Percentiles rank a stretch among this genome's conserved stretches.
Evolutionary conservation across 2,329 filamentous ascomycete species (phyloP).

Genomic region (Fusarium nematophilum): DNA sequence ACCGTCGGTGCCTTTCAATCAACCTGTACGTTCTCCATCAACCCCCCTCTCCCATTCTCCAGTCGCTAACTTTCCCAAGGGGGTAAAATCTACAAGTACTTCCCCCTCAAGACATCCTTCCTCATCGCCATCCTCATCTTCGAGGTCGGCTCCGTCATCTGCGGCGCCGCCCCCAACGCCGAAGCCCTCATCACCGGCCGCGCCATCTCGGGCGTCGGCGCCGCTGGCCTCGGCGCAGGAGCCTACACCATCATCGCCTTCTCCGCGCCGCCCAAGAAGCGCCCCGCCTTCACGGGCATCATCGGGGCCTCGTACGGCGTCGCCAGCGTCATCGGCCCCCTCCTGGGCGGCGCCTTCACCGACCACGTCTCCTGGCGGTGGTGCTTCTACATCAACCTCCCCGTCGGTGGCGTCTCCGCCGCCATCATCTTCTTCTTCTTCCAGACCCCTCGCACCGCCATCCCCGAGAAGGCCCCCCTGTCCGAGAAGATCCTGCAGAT

Average conservation of each 20-base stretch:
- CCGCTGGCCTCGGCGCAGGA: conserved; percentile 62
- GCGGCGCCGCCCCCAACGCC: conserved; percentile 58
- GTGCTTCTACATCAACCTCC: conserved; percentile 56
- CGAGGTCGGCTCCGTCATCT: conserved; percentile 65
- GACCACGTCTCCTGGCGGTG: conserved; percentile 53
- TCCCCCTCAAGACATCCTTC: conserved; percentile 62
- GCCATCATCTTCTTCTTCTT: conserved; percentile 56
- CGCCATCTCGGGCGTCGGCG: conserved; percentile 60
- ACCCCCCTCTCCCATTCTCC: neutral
- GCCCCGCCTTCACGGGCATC: conserved; percentile 53
- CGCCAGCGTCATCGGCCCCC: conserved; percentile 51
- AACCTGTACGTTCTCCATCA: conserved; percentile 48
- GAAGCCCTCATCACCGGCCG: conserved; percentile 63
- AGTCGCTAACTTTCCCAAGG: conserved; percentile 45
- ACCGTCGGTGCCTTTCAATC: conserved; percentile 59
- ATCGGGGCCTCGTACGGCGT: conserved; percentile 52
- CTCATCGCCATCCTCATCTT: conserved; percentile 62
- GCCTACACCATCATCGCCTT: conserved; percentile 63
- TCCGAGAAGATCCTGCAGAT: conserved; percentile 60
- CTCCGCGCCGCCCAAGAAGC: conserved; percentile 49
- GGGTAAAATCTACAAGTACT: conserved; percentile 64
- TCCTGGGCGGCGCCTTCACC: conserved; percentile 53
- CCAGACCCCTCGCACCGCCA: conserved; percentile 53
- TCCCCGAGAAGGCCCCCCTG: conserved; percentile 51
- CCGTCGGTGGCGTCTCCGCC: conserved; percentile 50